Conservation (phyloP, 257 asterid genomes). For the Solanum chilense region DNA sequence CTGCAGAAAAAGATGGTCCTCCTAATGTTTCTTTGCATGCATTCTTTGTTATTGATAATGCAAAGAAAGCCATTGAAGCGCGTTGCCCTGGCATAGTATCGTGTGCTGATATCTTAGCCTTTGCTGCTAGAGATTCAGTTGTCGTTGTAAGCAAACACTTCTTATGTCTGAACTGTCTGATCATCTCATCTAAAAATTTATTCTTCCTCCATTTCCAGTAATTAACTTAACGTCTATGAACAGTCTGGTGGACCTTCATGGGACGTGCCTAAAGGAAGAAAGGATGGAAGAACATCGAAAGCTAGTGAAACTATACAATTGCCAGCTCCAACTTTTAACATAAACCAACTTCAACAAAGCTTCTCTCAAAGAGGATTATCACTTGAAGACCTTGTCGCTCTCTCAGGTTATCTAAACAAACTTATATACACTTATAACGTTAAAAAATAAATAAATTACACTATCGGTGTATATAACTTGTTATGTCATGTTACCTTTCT, state of each 20-base stretch:
- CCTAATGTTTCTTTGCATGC: conserved; percentile 12
- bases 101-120: conserved; percentile 16
- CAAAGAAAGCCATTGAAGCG: conserved; percentile 13
- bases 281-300: conserved; percentile 58
- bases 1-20: conserved; percentile 17
- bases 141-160: background rate
- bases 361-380: conserved; percentile 70
- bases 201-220: background rate
- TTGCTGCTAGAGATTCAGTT: conserved; percentile 17
- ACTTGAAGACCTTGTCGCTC: conserved; percentile 53
- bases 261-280: conserved; percentile 74
- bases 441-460: background rate
- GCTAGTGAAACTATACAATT: conserved; percentile 55
- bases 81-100: conserved; percentile 13
- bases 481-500: background rate
- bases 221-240: background rate
- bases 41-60: conserved; percentile 10
- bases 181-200: background rate
- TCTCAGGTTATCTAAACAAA: conserved; percentile 30
- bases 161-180: background rate
- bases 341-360: conserved; percentile 43
- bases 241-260: conserved; percentile 77
- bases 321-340: conserved; percentile 60
- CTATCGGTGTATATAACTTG: background rate
- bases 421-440: background rate